phyloP scores from a whole-genome alignment of 163 green algal species.

The Coccomyxa subellipsoidea region DNA sequence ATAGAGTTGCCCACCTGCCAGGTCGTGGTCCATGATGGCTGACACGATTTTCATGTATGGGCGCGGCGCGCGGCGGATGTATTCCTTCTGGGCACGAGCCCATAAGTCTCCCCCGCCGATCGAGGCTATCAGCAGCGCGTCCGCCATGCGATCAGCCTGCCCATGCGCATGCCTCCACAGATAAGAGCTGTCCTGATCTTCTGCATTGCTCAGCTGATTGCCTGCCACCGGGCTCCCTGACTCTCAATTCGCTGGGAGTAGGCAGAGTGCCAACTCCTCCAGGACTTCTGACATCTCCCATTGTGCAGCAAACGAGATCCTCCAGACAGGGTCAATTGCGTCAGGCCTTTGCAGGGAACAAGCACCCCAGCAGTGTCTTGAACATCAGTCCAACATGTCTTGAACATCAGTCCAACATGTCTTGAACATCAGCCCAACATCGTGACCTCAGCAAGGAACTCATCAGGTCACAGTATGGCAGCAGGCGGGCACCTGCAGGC shows the following conservation, averaged over 20 bases:
- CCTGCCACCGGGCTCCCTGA: too few relatives aligned
- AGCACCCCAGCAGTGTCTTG: too few relatives aligned
- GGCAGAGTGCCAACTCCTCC: too few relatives aligned
- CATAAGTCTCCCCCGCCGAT: slow-evolving; percentile 76
- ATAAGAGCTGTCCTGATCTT: not conserved
- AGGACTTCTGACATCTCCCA: too few relatives aligned
- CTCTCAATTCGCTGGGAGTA: not conserved
- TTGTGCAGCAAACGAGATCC: too few relatives aligned
- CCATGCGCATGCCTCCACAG: not conserved
- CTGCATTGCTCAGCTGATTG: not conserved
- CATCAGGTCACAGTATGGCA: too few relatives aligned
- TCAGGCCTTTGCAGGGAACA: too few relatives aligned
- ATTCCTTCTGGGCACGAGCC: slow-evolving; percentile 57
- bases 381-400: too few relatives aligned
- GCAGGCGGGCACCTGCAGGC: slow-evolving; percentile 48
- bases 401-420: too few relatives aligned
- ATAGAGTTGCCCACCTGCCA: slow-evolving; percentile 19
- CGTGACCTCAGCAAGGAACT: too few relatives aligned
- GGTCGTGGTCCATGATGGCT: slow-evolving; percentile 68
- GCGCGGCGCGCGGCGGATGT: slow-evolving; percentile 76
- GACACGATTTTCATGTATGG: slow-evolving; percentile 87
- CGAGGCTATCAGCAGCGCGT: slow-evolving; percentile 90
- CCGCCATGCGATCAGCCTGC: slow-evolving; percentile 65
- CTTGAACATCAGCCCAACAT: too few relatives aligned
- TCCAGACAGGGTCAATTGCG: too few relatives aligned